These are phyloP conservation scores for Isabelozyma rhagii DNA, from an alignment of 805 yeast genomes.

Conservation along the genomic window DNA sequence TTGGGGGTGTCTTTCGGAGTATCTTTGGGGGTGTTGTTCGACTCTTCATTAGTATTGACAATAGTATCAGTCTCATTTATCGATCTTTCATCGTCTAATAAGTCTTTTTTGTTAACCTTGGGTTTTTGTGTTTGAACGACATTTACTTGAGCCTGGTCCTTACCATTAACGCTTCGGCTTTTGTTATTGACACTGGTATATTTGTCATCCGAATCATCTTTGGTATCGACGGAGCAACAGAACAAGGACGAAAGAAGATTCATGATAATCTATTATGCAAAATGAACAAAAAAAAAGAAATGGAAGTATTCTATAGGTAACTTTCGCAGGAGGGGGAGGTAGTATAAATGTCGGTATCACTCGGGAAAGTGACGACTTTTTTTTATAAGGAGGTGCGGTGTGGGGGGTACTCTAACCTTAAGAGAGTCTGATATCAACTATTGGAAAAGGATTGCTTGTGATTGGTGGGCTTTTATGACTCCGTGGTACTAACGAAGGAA, in stretches of 20 bases:
- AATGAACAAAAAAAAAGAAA: background rate
- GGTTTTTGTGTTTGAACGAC: background rate
- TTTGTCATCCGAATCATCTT: constrained; percentile 7
- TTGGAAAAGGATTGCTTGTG: background rate
- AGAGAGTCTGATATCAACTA: no score
- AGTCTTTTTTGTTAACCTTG: constrained; percentile 17
- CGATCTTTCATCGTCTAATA: constrained; percentile 35
- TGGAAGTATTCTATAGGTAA: background rate
- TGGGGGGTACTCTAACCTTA: no score
- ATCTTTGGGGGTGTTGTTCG: constrained; percentile 13
- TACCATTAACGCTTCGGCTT: background rate
- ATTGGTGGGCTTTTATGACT: background rate
- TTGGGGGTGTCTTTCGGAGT: background rate
- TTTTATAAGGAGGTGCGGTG: background rate
- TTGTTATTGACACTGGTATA: background rate
- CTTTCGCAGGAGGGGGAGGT: background rate
- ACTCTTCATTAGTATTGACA: constrained; percentile 32
- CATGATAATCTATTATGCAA: constrained; percentile 11
- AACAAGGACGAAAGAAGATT: constrained; percentile 30
- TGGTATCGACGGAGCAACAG: constrained; percentile 36
- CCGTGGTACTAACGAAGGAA: background rate
- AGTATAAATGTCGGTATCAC: background rate
- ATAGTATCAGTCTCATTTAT: constrained; percentile 41
- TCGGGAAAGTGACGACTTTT: background rate
- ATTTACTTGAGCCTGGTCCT: background rate